phyloP scores from a whole-genome alignment of 495 filamentous ascomycete species.

The Penicillium flavigenum region DNA sequence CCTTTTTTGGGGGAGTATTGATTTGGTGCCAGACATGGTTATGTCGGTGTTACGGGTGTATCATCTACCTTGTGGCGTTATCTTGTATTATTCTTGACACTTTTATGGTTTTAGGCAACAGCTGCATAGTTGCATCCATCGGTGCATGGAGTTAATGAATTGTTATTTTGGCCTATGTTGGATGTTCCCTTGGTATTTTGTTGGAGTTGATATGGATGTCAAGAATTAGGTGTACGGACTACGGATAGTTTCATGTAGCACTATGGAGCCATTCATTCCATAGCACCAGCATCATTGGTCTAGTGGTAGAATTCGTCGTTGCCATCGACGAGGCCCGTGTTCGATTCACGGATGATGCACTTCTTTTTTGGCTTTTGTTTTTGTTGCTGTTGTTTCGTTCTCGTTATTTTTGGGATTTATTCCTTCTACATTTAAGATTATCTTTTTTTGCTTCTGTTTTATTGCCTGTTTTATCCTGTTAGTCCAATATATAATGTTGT shows the following conservation, averaged over 20 bases:
- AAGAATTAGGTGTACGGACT: neutral
- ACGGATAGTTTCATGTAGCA: neutral
- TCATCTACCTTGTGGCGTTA: conserved; percentile 17
- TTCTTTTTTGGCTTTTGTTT: conserved; percentile 10
- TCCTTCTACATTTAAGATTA: neutral
- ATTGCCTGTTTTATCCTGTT: neutral
- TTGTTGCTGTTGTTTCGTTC: neutral
- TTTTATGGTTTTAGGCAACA: conserved; percentile 18
- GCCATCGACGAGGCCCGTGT: conserved; percentile 60
- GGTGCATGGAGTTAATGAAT: conserved; percentile 23
- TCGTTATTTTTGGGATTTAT: neutral
- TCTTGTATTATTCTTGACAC: conserved; percentile 17
- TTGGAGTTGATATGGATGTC: neutral
- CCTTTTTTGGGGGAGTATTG: conserved; percentile 9
- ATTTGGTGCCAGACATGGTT: neutral
- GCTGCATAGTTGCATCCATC: conserved; percentile 23
- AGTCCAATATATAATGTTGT: no score
- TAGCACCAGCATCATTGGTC: conserved; percentile 51
- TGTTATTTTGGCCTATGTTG: conserved; percentile 1
- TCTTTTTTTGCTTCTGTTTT: no score
- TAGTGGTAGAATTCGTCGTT: conserved; percentile 62
- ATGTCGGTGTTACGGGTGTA: conserved; percentile 14
- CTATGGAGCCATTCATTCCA: neutral
- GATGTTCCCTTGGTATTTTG: neutral
- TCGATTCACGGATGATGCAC: conserved; percentile 59